A percentile compares a stretch with the other conserved stretches of the same genome.
These are phyloP conservation scores for Cnidoscolus chayamansa DNA, from an alignment of 441 rosid species.

Conservation along the genomic window DNA sequence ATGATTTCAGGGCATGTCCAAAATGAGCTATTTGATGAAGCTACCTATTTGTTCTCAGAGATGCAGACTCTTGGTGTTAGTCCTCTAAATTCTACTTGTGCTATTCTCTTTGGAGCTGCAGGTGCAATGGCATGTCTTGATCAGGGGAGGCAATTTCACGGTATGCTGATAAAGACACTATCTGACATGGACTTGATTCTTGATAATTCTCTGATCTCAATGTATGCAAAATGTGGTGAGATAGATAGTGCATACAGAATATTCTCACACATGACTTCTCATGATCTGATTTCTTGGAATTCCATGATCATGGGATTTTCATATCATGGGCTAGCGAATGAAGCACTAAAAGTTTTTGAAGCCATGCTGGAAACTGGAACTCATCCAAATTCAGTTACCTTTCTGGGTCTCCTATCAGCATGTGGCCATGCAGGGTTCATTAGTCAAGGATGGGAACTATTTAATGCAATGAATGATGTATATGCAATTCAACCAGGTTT, in stretches of 20 bases:
- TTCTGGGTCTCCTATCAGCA: constrained; percentile 67
- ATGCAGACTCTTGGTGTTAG: constrained; percentile 48
- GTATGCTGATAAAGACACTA: constrained; percentile 46
- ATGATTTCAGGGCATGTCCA: constrained; percentile 83
- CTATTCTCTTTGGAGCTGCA: constrained; percentile 65
- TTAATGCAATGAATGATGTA: constrained; percentile 46
- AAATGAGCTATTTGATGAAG: constrained; percentile 65
- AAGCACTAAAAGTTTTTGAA: constrained; percentile 44
- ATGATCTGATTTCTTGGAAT: constrained; percentile 73
- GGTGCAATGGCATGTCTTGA: constrained; percentile 73
- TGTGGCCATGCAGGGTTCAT: constrained; percentile 64
- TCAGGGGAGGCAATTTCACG: constrained; percentile 60
- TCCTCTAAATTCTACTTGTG: constrained; percentile 52
- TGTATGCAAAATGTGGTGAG: constrained; percentile 84
- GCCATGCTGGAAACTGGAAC: constrained; percentile 50
- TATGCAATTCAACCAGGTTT: constrained; percentile 45
- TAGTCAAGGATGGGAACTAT: constrained; percentile 43
- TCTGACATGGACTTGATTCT: constrained; percentile 49
- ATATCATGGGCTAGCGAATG: constrained; percentile 53
- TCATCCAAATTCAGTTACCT: constrained; percentile 61
- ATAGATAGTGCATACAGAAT: constrained; percentile 47
- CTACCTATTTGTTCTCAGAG: constrained; percentile 43
- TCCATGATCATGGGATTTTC: constrained; percentile 80
- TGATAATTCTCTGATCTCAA: constrained; percentile 64
- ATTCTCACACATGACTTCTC: constrained; percentile 48